Base-by-base conservation (phyloP, 164 flowering plant genomes). In the Kalanchoe fedtschenkoi region DNA sequence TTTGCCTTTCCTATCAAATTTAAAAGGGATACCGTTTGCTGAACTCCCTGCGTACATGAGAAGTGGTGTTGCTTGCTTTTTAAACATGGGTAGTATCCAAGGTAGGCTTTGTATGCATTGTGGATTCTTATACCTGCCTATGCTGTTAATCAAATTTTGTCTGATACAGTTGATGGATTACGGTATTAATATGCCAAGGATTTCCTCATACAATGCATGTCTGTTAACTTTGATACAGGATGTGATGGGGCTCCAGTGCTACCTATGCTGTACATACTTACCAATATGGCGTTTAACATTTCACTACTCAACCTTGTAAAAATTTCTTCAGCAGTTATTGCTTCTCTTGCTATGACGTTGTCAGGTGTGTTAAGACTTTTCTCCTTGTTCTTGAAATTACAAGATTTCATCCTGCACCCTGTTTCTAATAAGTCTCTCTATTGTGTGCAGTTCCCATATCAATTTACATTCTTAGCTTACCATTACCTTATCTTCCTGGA, bases 241-340 rank as follows among this genome's bases (percentile, higher is more conserved):
- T 88, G 97, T 53, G 78, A 76, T 21, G 97, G 97, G 47, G 80
- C 97, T 58, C 97, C 95, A 10, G 62, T 79, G 46, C 75, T 91
- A 42, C 97, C 96, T 17, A 70, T 91, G 11, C 82, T 91, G 24
- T 91, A 81, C 72, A 75, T 88, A 62, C 22, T 65, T 22, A 64
- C 73, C 57, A 91, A 91, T 65, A 72, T 91, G 66, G 81, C 81
- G 43, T 88, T 91, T 77, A 88, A 88, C 77, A 85, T 88, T 68
- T 78, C 90, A 13, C 51, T 79, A 71, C 91, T 88, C 66, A 75
- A 73, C 71, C 76, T 88, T 13, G 75, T 91, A 22, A 88, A 83
- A 68, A 69, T 70, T 38, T 85, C 91, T 22, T 82, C 95, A 13
- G 95, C 95, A 0, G 86, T 88, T 67, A 81, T 85, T 68, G 64